These are phyloP conservation scores for Lactarius evosmus DNA, from an alignment of 768 basidiomycete genomes.

Conservation along the genomic window DNA sequence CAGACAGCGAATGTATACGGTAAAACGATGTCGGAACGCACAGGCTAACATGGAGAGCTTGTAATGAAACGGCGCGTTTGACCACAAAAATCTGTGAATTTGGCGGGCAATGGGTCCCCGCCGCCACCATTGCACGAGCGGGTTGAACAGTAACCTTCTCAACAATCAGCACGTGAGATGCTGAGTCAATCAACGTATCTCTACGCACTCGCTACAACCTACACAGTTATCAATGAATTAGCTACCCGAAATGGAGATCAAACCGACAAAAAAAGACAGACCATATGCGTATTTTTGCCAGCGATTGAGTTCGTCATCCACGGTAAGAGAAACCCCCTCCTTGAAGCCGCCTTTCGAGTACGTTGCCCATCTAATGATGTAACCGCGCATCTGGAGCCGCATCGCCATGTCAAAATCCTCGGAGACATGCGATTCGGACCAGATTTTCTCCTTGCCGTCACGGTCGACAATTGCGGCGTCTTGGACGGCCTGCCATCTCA, in stretches of 20 bases:
- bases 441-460: conserved; percentile 52
- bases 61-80: conserved; percentile 47
- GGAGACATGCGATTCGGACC: conserved; percentile 65
- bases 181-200: not conserved
- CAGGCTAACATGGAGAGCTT: conserved; percentile 55
- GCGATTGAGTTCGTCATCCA: conserved; percentile 85
- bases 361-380: conserved; percentile 66
- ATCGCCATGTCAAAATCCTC: conserved; percentile 72
- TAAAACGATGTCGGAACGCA: conserved; percentile 29
- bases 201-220: conserved; percentile 55
- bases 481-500: conserved; percentile 58
- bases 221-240: not conserved
- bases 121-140: conserved; percentile 72
- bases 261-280: conserved; percentile 31
- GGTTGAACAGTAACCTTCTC: conserved; percentile 62
- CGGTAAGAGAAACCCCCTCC: conserved; percentile 87
- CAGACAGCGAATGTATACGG: not conserved
- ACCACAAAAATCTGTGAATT: conserved; percentile 76
- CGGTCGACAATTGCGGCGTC: conserved; percentile 53
- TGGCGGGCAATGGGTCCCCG: conserved; percentile 79
- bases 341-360: conserved; percentile 84
- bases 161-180: conserved; percentile 35
- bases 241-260: not conserved
- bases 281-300: conserved; percentile 92
- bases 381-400: conserved; percentile 52